These are phyloP conservation scores for Dactylis glomerata DNA, from an alignment of 176 grass and related monocot genomes.

Conservation along the genomic window DNA sequence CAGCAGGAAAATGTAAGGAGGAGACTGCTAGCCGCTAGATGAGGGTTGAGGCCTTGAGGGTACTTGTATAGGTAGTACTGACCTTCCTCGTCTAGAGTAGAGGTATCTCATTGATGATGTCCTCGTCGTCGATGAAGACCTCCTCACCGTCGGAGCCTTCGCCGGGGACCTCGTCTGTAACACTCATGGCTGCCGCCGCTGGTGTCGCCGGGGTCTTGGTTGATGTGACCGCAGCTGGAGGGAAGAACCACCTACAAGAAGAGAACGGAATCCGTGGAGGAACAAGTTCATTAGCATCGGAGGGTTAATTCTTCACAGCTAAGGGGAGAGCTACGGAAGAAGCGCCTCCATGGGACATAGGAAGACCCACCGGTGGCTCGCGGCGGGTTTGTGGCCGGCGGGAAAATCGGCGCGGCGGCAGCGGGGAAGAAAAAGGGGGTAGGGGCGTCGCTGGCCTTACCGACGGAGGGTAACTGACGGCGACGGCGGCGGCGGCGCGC, in stretches of 20 bases:
- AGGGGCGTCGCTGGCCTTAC: background rate
- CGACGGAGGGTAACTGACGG: too few species aligned
- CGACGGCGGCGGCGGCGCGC: too few species aligned
- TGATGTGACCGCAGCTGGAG: background rate
- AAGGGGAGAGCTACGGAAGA: background rate
- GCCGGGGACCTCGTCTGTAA: slow-evolving; percentile 15
- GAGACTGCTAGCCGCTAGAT: background rate
- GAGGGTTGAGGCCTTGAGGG: background rate
- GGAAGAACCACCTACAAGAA: background rate
- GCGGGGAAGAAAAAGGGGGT: background rate
- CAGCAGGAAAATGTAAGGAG: background rate
- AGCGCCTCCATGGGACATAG: background rate
- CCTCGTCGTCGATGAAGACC: slow-evolving; percentile 63
- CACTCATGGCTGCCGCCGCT: slow-evolving; percentile 29
- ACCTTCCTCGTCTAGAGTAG: slow-evolving; percentile 63
- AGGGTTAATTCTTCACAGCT: background rate
- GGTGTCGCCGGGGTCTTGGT: background rate
- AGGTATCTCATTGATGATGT: slow-evolving; percentile 62
- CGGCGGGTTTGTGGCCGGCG: background rate
- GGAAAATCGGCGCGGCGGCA: too few species aligned
- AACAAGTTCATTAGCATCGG: background rate
- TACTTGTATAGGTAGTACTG: background rate
- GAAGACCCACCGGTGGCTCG: background rate
- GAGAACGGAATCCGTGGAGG: background rate
- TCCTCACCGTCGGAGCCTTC: slow-evolving; percentile 51